A percentile compares a stretch with the other conserved stretches of the same genome.
phyloP scores from a whole-genome alignment of 2,329 filamentous ascomycete species.

The Fusarium brachygibbosum region DNA sequence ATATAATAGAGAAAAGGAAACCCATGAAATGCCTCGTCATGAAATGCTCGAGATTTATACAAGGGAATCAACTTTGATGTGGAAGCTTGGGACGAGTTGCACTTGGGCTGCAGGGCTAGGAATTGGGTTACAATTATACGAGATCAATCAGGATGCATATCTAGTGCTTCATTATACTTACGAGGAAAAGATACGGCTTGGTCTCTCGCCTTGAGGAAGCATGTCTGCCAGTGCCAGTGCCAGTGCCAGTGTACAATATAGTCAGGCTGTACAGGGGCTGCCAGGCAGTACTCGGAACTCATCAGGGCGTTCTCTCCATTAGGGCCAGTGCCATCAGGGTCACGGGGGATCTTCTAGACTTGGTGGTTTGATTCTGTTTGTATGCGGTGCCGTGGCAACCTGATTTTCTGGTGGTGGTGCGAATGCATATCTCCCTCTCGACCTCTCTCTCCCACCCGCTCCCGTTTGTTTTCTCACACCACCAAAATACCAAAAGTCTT shows the following conservation, averaged over 20 bases:
- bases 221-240: not conserved
- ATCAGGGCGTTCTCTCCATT: not conserved
- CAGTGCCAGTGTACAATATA: not conserved
- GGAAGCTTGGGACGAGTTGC: not conserved
- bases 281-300: not conserved
- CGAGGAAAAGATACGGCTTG: not conserved
- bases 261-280: not conserved
- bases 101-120: not conserved
- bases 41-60: no score
- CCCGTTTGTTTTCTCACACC: not conserved
- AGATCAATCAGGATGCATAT: not conserved
- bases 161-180: not conserved
- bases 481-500: not conserved
- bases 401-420: slow-evolving; percentile 3
- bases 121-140: not conserved
- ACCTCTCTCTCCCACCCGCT: not conserved
- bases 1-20: not conserved
- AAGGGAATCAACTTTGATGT: not conserved
- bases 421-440: slow-evolving; percentile 7
- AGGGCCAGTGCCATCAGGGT: not conserved
- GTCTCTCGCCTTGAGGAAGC: not conserved
- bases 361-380: not conserved
- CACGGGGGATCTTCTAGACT: not conserved
- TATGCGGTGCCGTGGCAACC: slow-evolving; percentile 9
- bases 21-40: no score